phyloP scores from a whole-genome alignment of 495 filamentous ascomycete species.

The Penicillium maclennaniae region DNA sequence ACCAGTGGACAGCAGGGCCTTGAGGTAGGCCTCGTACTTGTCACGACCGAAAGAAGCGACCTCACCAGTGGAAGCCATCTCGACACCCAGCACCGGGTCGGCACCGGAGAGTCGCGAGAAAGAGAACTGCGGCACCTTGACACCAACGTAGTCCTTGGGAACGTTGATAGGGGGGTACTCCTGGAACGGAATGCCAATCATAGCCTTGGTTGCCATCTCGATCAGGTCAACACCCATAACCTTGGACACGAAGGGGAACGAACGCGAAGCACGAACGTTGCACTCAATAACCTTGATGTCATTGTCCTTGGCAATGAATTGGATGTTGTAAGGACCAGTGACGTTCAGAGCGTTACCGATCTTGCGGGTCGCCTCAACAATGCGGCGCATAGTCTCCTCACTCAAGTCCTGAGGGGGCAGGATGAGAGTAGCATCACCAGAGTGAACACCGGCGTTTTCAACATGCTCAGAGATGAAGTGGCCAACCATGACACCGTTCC shows the following conservation, averaged over 20 bases:
- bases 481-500: conserved; percentile 78
- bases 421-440: conserved; percentile 92
- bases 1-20: conserved; percentile 89
- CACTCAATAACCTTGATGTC: conserved; percentile 99
- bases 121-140: conserved; percentile 98
- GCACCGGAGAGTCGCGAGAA: conserved; percentile 96
- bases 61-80: conserved; percentile 98
- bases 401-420: conserved; percentile 96
- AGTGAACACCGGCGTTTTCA: conserved; percentile 97
- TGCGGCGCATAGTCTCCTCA: conserved; percentile 79
- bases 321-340: conserved; percentile 96
- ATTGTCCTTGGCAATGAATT: conserved; percentile 99
- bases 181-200: conserved; percentile 76
- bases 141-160: conserved; percentile 80
- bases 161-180: conserved; percentile 76
- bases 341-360: conserved; percentile 94
- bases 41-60: conserved; percentile 94
- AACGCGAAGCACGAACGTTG: conserved; percentile 92
- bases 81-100: conserved; percentile 93
- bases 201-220: conserved; percentile 98
- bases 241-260: conserved; percentile 98
- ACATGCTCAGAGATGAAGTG: conserved; percentile 97
- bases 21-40: conserved; percentile 97
- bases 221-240: conserved; percentile 98
- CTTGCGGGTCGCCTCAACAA: conserved; percentile 92